Percentiles rank a stretch among this genome's conserved stretches.
Evolutionary conservation across 306 rosid genomes (phyloP).

Genomic region (Sophora flavescens): DNA sequence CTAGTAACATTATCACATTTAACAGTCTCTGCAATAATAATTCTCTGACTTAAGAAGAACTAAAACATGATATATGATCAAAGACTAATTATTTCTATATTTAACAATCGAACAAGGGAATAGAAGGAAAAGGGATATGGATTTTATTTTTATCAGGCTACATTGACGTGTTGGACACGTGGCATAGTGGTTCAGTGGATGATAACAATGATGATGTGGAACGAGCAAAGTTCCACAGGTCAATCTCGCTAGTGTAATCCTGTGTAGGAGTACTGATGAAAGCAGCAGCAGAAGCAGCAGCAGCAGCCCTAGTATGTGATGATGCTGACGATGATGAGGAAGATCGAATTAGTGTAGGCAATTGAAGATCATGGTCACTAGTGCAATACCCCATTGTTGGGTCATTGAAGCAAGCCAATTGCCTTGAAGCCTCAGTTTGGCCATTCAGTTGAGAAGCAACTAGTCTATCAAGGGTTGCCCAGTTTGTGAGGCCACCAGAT

Average conservation of each 20-base stretch:
- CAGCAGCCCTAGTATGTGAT: slow-evolving; percentile 26
- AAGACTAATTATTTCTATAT: slow-evolving; percentile 48
- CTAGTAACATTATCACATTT: slow-evolving; percentile 38
- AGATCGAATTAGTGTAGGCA: slow-evolving; percentile 58
- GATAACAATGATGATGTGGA: slow-evolving; percentile 60
- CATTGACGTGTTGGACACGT: slow-evolving; percentile 58
- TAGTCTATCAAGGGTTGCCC: slow-evolving; percentile 84
- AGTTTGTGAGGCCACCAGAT: slow-evolving; percentile 59
- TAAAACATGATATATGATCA: slow-evolving; percentile 44
- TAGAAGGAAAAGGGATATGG: background rate
- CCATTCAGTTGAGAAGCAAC: slow-evolving; percentile 90
- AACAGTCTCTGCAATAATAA: slow-evolving; percentile 47
- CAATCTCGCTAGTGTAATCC: slow-evolving; percentile 67
- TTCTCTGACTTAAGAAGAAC: slow-evolving; percentile 48
- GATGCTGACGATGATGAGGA: slow-evolving; percentile 58
- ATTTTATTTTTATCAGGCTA: slow-evolving; percentile 42
- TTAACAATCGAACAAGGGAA: slow-evolving; percentile 43
- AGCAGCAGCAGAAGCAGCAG: slow-evolving; percentile 5
- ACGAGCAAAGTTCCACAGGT: slow-evolving; percentile 76
- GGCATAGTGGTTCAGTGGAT: slow-evolving; percentile 71
- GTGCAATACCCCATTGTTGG: slow-evolving; percentile 51
- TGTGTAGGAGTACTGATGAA: slow-evolving; percentile 42
- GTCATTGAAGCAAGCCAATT: slow-evolving; percentile 60
- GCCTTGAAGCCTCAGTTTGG: slow-evolving; percentile 60
- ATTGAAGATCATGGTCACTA: slow-evolving; percentile 54